Evolutionary conservation across 306 rosid species (phyloP), one percentile per base, ranked within the genome.

Genomic region (Inga oerstediana): DNA sequence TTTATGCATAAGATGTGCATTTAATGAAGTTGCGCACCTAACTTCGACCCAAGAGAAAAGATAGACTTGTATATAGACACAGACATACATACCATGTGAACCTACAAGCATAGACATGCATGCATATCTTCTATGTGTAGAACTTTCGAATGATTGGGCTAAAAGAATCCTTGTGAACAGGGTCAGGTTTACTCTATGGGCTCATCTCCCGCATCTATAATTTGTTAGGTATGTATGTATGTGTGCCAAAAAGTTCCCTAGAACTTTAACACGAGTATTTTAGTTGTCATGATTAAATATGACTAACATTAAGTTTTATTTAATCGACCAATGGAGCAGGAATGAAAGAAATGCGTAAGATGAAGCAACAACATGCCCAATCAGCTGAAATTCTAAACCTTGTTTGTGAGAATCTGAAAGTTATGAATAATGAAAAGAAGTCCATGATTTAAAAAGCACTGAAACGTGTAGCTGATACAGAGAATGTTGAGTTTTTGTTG

Each of bases 391-490:
- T 59, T 59, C 34, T 59, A 59, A 24, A 59, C 2, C 2, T 22
- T 10, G 7, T 10, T n/a, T 59, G 66, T 59, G 66, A n/a, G 34
- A 59, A 59, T 56, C 27, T 56, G 4, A 20, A 7, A 2, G 11
- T 24, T 59, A 3, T 59, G 7, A 10, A 22, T 9, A 4, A 59
- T 22, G 66, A 1, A 10, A 59, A 59, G 34, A 59, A 10, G 2
- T 0, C 0, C 0, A 59, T n/a, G 14, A 10, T 22, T 22, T 2
- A 0, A 19, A 5, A 2, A 19, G 61, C 61, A 16, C 24, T 7
- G 10, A 0, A 2, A 9, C 0, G 1, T 5, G 10, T 3, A 15
- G 24, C 61, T 4, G 10, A 2, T 1, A 54, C 3, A 17, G 22
- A 54, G 1, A 1, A 51, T 51, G 10, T 17, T 19, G 22, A 54